Evolutionary conservation across 1,284 basidiomycete genomes (phyloP), one percentile per base, ranked within the genome.

Genomic region (Pholiota adiposa): DNA sequence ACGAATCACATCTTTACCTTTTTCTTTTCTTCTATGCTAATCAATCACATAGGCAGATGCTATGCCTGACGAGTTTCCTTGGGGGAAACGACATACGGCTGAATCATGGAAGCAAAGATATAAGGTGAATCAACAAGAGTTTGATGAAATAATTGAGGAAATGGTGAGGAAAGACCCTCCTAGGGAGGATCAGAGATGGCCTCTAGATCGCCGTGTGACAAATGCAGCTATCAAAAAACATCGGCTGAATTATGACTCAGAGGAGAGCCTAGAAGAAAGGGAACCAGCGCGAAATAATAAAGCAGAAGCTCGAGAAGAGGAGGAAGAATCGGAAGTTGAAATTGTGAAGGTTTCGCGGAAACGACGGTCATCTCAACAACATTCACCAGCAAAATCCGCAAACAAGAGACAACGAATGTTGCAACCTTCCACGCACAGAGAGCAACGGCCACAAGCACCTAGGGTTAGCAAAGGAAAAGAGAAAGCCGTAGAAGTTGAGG

Each of bases 91-190:
- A 9, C 89, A 92, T 70, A 82, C 88, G 3, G 84, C 83, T 80
- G 82, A 88, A 59, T 89, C 89, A 21, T 92, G 89, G 89, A 82
- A 86, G 29, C 83, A 90, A 63, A 83, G 86, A 19, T 91, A 90
- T 71, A 90, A 87, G 72, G 90, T 86, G 70, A 83, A 86, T 57
- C 72, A 75, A 3, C 65, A 70, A 0, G 75, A 78, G 7, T 79
- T 92, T 54, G 83, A 90, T 66, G 65, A 61, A 18, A 72, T 77
- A 55, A 90, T 92, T 54, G 66, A 78, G 0, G 69, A 73, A 25
- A 78, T 84, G 16, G 84, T 83, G 11, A 48, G 59, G 29, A 23
- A 46, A 48, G 59, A 70, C 40, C 65, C 71, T 55, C 69, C 69
- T 40, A 46, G 62, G 14, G 49, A 33, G 14, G 68, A 72, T 33